phyloP scores from a whole-genome alignment of 495 filamentous ascomycete genomes.

The Massariosphaeria phaeospora region DNA sequence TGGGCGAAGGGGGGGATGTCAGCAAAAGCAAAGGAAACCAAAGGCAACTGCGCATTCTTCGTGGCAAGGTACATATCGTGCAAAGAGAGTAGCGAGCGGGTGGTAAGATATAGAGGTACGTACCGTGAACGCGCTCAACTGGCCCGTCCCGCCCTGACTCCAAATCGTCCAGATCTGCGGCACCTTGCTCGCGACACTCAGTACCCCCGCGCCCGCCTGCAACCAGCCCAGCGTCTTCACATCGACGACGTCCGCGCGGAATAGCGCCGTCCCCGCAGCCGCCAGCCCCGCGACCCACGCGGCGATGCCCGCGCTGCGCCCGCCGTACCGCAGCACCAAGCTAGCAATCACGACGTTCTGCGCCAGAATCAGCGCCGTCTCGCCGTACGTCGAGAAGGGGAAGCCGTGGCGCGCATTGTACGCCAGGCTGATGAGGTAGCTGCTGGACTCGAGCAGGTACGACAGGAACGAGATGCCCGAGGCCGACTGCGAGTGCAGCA shows the following conservation, averaged over 20 bases:
- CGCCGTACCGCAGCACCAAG: slow-evolving; percentile 75
- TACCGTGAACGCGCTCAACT: slow-evolving; percentile 93
- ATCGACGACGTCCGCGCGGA: slow-evolving; percentile 61
- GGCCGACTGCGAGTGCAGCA: slow-evolving; percentile 70
- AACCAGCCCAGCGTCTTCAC: slow-evolving; percentile 65
- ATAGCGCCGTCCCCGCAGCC: slow-evolving; percentile 57
- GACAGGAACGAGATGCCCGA: slow-evolving; percentile 81
- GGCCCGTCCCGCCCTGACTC: slow-evolving; percentile 80
- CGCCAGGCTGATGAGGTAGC: slow-evolving; percentile 76
- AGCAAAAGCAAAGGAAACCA: not conserved
- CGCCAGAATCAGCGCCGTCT: slow-evolving; percentile 81
- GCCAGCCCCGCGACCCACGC: slow-evolving; percentile 72
- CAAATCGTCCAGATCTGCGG: slow-evolving; percentile 87
- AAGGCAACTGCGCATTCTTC: not conserved
- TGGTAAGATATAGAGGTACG: slow-evolving; percentile 40
- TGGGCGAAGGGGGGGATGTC: slow-evolving; percentile 41
- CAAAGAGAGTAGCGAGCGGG: not conserved
- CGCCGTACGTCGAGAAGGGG: slow-evolving; percentile 93
- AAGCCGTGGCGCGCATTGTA: slow-evolving; percentile 88
- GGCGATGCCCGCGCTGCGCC: slow-evolving; percentile 55
- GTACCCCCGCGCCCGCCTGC: slow-evolving; percentile 77
- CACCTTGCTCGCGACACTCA: slow-evolving; percentile 81
- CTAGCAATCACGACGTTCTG: slow-evolving; percentile 87
- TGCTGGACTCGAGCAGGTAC: slow-evolving; percentile 83
- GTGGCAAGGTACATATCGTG: too few relatives aligned